Conservation (phyloP, 768 basidiomycete genomes). For the Hortiboletus campestris region DNA sequence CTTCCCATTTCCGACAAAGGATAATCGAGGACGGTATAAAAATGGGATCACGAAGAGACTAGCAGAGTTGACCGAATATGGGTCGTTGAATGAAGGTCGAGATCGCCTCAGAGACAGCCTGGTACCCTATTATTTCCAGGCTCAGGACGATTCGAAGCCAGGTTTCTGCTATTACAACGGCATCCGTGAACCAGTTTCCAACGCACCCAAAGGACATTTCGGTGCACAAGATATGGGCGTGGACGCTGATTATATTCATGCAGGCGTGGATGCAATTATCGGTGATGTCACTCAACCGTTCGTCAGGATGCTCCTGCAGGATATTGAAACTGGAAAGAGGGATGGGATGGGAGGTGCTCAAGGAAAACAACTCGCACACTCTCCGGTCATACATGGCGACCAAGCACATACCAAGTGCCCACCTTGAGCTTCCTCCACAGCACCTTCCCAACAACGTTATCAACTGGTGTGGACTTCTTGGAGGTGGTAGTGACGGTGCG, state of each 20-base stretch:
- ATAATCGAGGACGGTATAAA: conserved; percentile 9
- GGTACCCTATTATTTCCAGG: conserved; percentile 18
- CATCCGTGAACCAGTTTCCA: neutral
- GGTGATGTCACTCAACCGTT: conserved; percentile 19
- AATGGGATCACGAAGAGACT: conserved; percentile 31
- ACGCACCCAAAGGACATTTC: neutral
- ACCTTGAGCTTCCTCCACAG: conserved; percentile 13
- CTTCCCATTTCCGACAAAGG: conserved; percentile 25
- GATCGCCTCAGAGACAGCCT: conserved; percentile 18
- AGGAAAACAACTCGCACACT: conserved; percentile 27
- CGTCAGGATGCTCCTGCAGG: conserved; percentile 11
- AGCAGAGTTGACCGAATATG: conserved; percentile 31
- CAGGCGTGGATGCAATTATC: conserved; percentile 19
- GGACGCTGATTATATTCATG: conserved; percentile 9
- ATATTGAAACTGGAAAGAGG: conserved; percentile 17
- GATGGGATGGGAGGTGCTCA: conserved; percentile 29
- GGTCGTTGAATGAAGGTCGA: conserved; percentile 19
- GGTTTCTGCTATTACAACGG: conserved; percentile 11
- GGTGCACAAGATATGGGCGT: conserved; percentile 7
- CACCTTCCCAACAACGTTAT: conserved; percentile 23
- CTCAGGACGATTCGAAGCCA: conserved; percentile 9
- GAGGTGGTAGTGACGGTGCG: neutral
- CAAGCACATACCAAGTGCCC: conserved; percentile 20
- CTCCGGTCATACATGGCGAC: conserved; percentile 20
- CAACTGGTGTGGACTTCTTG: conserved; percentile 22